Percentiles rank a stretch among this genome's conserved stretches.
Conservation (phyloP, 768 basidiomycete genomes). For the Phanerochaete carnosa region DNA sequence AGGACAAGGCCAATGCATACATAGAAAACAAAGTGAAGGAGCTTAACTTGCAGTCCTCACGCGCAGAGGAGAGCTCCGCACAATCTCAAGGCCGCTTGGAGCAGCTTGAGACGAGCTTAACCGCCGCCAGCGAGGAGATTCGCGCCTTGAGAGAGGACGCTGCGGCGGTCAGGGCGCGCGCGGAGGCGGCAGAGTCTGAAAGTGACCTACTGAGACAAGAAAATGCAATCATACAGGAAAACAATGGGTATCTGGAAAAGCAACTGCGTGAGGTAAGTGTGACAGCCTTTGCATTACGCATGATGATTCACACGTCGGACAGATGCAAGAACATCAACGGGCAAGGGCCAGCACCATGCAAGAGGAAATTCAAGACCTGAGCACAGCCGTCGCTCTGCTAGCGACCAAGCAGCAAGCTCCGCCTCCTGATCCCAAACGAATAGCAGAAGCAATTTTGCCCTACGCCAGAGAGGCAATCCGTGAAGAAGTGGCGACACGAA, state of each 20-base stretch:
- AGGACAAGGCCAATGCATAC: constrained; percentile 12
- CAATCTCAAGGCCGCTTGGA: constrained; percentile 3
- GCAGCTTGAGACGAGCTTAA: constrained; percentile 1
- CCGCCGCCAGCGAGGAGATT: not conserved
- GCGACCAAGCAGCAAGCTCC: not conserved
- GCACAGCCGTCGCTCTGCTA: not conserved
- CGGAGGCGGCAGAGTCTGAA: not conserved
- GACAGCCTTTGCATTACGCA: not conserved
- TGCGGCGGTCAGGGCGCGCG: not conserved
- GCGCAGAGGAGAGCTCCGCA: constrained; percentile 2
- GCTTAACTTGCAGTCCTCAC: constrained; percentile 7
- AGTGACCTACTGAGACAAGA: not conserved
- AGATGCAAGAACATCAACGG: not conserved
- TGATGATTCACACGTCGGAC: not conserved
- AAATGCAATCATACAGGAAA: not conserved
- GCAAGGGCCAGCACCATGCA: not conserved
- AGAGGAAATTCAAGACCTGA: not conserved
- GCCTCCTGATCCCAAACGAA: not conserved
- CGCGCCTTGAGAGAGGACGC: not conserved
- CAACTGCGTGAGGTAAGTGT: not conserved
- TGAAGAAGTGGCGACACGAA: not conserved
- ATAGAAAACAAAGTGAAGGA: constrained; percentile 14
- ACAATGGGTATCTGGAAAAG: not conserved
- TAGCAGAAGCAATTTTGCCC: not conserved
- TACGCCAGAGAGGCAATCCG: not conserved